These are phyloP conservation scores for Euphorbia tirucalli DNA, from an alignment of 345 rosid genomes.

Conservation along the genomic window DNA sequence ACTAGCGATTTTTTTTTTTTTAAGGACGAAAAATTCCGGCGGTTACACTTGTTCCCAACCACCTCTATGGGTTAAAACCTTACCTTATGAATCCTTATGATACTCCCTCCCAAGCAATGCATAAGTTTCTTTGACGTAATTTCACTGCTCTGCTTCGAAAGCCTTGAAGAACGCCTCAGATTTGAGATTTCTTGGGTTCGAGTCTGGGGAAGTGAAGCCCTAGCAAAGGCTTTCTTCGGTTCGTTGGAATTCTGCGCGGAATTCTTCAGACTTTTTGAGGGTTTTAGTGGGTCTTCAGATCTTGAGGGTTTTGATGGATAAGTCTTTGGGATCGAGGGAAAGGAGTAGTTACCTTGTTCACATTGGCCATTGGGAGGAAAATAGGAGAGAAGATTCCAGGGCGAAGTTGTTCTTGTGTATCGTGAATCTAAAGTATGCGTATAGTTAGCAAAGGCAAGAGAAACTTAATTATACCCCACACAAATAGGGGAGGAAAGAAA, in stretches of 20 bases:
- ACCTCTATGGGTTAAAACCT: no score
- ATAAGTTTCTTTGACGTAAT: background rate
- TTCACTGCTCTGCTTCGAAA: slow-evolving; percentile 9
- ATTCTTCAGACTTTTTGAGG: background rate
- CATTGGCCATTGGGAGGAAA: no score
- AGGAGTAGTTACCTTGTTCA: background rate
- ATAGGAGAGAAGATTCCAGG: no score
- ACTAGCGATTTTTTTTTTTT: no score
- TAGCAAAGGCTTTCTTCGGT: background rate
- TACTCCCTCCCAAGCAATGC: background rate
- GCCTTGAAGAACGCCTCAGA: slow-evolving; percentile 20
- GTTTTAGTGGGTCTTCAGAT: background rate
- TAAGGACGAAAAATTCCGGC: no score
- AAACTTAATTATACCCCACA: no score
- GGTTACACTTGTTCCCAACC: no score
- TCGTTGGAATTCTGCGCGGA: background rate
- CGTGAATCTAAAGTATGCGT: no score
- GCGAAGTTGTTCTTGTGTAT: no score
- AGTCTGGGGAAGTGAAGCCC: background rate
- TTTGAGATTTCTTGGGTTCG: background rate
- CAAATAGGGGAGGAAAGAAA: no score
- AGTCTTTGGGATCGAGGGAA: slow-evolving; percentile 14
- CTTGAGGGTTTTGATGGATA: background rate
- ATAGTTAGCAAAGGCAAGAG: no score
- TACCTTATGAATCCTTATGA: background rate